Evolutionary conservation across 2,329 filamentous ascomycete genomes (phyloP).

Genomic region (Colletotrichum sp.): DNA sequence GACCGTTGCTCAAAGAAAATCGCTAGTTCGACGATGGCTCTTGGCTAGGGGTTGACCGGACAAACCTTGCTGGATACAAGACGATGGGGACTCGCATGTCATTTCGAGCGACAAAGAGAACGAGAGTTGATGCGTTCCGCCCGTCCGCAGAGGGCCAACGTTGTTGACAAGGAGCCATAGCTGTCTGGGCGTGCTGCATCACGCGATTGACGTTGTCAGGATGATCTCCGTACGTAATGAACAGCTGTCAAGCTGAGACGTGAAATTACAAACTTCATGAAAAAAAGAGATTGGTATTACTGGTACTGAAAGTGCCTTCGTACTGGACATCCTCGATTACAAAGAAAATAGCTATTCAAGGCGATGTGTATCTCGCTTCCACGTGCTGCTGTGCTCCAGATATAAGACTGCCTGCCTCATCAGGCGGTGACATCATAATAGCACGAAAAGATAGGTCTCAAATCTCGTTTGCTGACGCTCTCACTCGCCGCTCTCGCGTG

Average conservation of each 20-base stretch:
- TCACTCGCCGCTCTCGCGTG: slow-evolving; percentile 3
- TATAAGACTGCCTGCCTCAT: background rate
- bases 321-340: background rate
- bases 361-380: background rate
- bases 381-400: background rate
- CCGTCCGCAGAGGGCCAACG: background rate
- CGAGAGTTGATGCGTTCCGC: background rate
- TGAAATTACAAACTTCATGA: background rate
- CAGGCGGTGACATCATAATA: slow-evolving; percentile 17
- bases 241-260: background rate
- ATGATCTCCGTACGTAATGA: background rate
- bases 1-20: background rate
- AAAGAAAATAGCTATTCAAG: background rate
- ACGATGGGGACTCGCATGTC: background rate
- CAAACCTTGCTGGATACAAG: background rate
- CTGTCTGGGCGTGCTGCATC: background rate
- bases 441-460: slow-evolving; percentile 19
- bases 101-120: background rate
- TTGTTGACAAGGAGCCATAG: background rate
- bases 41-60: background rate
- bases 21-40: background rate
- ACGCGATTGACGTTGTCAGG: background rate
- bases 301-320: background rate
- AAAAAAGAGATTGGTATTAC: background rate
- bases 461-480: background rate